Evolutionary conservation across 208 protist genomes (phyloP).

Genomic region (Porcisia hertigi): DNA sequence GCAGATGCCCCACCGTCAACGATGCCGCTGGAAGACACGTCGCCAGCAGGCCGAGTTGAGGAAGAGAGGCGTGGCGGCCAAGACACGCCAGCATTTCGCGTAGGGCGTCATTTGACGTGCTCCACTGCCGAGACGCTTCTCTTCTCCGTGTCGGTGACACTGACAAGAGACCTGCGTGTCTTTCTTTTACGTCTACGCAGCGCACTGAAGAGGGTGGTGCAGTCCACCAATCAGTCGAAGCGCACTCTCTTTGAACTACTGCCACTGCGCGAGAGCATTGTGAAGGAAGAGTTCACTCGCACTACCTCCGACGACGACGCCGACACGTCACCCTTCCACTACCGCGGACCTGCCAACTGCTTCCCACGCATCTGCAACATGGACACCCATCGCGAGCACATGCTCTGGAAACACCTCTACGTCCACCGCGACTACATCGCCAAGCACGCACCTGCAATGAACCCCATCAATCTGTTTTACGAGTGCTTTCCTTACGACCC

Average conservation of each 20-base stretch:
- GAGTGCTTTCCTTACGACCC: slow-evolving; percentile 67
- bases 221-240: slow-evolving; percentile 34
- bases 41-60: not conserved
- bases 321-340: slow-evolving; percentile 44
- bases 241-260: slow-evolving; percentile 48
- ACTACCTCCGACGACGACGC: slow-evolving; percentile 7
- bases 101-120: slow-evolving; percentile 64
- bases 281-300: slow-evolving; percentile 80
- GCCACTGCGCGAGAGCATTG: slow-evolving; percentile 42
- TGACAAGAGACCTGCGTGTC: slow-evolving; percentile 45
- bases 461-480: slow-evolving; percentile 73
- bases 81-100: slow-evolving; percentile 15
- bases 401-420: slow-evolving; percentile 64
- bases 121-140: slow-evolving; percentile 65
- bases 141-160: slow-evolving; percentile 57
- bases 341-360: slow-evolving; percentile 68
- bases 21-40: not conserved
- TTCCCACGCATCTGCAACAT: slow-evolving; percentile 82
- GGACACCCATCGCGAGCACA: slow-evolving; percentile 45
- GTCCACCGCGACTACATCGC: slow-evolving; percentile 67
- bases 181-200: slow-evolving; percentile 53
- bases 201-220: slow-evolving; percentile 50
- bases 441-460: slow-evolving; percentile 57
- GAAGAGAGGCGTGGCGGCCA: not conserved
- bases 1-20: slow-evolving; percentile 5